Conservation (phyloP, 345 rosid genomes). For the Eucalyptus globulus region DNA sequence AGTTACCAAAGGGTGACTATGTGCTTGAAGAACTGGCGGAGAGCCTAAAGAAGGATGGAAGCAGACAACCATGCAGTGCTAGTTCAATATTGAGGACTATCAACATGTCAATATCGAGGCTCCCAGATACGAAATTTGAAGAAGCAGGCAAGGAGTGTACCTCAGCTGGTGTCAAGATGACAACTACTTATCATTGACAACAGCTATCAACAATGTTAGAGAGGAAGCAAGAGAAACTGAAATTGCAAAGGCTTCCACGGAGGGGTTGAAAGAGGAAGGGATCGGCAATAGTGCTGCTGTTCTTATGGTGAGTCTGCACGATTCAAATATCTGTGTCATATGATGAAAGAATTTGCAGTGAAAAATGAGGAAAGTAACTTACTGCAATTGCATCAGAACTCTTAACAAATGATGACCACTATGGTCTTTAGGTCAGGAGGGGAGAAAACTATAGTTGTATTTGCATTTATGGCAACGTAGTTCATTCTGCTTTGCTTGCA, state of each 20-base stretch:
- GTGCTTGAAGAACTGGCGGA: constrained; percentile 67
- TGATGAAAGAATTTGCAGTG: not conserved
- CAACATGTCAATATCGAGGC: constrained; percentile 21
- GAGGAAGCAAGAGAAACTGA: constrained; percentile 48
- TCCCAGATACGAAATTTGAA: constrained; percentile 13
- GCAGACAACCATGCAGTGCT: constrained; percentile 45
- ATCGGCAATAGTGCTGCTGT: constrained; percentile 42
- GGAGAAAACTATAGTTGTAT: not conserved
- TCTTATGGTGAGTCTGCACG: constrained; percentile 33
- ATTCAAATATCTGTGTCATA: not conserved
- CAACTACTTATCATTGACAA: constrained; percentile 20
- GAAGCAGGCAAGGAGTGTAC: constrained; percentile 7
- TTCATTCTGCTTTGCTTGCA: constrained; percentile 2
- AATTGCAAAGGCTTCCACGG: constrained; percentile 54
- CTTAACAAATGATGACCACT: not conserved
- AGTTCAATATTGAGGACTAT: constrained; percentile 59
- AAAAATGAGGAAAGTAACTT: not conserved
- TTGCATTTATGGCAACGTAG: not conserved
- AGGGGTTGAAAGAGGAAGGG: constrained; percentile 69
- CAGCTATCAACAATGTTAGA: constrained; percentile 41
- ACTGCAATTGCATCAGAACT: not conserved
- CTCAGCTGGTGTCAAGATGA: constrained; percentile 5
- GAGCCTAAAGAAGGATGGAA: constrained; percentile 34
- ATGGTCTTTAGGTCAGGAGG: not conserved
- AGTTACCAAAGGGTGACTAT: constrained; percentile 79